phyloP scores from a whole-genome alignment of 805 yeast genomes.

The Candida railenensis region DNA sequence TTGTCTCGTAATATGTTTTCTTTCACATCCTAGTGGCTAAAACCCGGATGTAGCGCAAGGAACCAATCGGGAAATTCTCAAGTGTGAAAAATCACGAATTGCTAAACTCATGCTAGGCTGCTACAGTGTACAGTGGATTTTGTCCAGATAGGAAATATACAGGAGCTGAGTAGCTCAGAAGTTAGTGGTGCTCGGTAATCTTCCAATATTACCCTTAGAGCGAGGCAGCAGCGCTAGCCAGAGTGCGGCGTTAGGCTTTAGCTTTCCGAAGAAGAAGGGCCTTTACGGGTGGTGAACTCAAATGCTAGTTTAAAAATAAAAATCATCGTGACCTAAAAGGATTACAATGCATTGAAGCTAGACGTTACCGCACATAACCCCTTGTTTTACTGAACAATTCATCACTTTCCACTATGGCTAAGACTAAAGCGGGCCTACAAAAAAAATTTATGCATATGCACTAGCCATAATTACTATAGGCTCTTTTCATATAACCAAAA shows the following conservation, averaged over 20 bases:
- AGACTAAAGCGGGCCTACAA: not conserved
- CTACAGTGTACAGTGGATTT: not conserved
- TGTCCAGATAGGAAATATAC: too few species aligned
- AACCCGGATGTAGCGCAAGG: not conserved
- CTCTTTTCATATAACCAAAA: too few species aligned
- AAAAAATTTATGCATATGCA: not conserved
- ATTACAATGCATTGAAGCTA: not conserved
- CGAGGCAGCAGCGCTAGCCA: too few species aligned
- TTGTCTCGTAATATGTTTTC: not conserved
- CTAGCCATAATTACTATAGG: too few species aligned
- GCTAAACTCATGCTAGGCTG: not conserved
- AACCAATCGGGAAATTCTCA: not conserved
- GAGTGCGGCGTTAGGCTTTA: not conserved
- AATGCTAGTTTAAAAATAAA: not conserved
- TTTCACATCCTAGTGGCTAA: not conserved
- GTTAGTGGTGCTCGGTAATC: too few species aligned
- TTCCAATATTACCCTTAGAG: too few species aligned
- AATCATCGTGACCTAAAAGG: not conserved
- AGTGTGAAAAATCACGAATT: not conserved
- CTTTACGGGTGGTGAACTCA: not conserved
- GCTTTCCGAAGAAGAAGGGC: not conserved
- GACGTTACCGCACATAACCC: too few species aligned
- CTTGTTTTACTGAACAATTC: too few species aligned
- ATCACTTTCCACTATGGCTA: too few species aligned
- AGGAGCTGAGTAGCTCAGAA: too few species aligned